These are phyloP conservation scores for Lipomyces yamanashiensis DNA, from an alignment of 805 yeast species.

Conservation along the genomic window DNA sequence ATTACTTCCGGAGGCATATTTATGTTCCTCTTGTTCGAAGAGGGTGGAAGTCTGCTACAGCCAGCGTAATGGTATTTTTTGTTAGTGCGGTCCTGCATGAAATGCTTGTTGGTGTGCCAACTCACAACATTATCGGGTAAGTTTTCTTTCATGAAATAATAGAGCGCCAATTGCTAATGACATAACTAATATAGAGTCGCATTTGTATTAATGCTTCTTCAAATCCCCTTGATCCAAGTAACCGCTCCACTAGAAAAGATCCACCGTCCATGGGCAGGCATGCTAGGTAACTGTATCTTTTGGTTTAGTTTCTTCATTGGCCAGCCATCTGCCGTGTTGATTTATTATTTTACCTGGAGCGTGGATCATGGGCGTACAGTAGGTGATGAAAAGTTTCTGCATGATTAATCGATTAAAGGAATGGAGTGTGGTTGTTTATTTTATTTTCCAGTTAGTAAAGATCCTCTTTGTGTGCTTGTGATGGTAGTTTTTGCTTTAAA, in stretches of 20 bases:
- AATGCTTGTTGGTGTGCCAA: slow-evolving; percentile 53
- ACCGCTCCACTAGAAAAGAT: slow-evolving; percentile 52
- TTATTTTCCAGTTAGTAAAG: not conserved
- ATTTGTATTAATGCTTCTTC: slow-evolving; percentile 51
- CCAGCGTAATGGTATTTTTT: slow-evolving; percentile 49
- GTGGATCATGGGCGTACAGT: slow-evolving; percentile 32
- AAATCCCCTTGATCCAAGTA: slow-evolving; percentile 50
- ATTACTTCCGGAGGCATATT: slow-evolving; percentile 52
- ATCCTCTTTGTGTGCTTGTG: not conserved
- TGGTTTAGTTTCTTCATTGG: slow-evolving; percentile 55
- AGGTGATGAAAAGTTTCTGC: slow-evolving; percentile 8
- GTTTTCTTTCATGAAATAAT: not conserved
- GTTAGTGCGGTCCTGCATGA: slow-evolving; percentile 55
- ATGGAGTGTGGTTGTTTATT: not conserved
- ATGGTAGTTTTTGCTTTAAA: not conserved
- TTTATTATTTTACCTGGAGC: slow-evolving; percentile 54
- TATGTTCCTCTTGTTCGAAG: slow-evolving; percentile 48
- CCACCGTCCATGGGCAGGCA: slow-evolving; percentile 48
- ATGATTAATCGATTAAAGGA: not conserved
- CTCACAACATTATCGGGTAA: slow-evolving; percentile 52
- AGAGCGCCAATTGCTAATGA: not conserved
- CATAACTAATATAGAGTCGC: slow-evolving; percentile 43
- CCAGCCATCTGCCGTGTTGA: slow-evolving; percentile 52
- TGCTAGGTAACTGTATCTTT: slow-evolving; percentile 53
- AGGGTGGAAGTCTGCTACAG: slow-evolving; percentile 43